phyloP scores from a whole-genome alignment of 2,329 filamentous ascomycete species.

The Kalaharituber pfeilii region DNA sequence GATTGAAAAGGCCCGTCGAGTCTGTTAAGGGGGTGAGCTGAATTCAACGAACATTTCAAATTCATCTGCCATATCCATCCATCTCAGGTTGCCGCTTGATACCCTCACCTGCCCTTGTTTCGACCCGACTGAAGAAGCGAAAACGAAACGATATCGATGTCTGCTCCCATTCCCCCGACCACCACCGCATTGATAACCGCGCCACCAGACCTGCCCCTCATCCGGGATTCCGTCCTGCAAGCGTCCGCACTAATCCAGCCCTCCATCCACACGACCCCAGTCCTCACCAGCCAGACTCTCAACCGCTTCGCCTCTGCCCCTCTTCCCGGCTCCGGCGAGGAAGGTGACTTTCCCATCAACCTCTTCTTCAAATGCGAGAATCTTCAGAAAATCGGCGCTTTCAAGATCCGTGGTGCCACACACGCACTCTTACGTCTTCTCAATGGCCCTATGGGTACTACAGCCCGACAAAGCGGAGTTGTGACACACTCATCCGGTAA shows the following conservation, averaged over 20 bases:
- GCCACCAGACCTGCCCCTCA: conserved; percentile 40
- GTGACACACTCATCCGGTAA: conserved; percentile 88
- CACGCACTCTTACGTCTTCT: conserved; percentile 54
- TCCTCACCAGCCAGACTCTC: conserved; percentile 63
- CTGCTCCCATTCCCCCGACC: no score
- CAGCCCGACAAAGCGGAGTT: conserved; percentile 49
- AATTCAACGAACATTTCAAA: no score
- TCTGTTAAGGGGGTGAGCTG: no score
- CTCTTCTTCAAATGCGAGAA: conserved; percentile 97
- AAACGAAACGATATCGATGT: no score
- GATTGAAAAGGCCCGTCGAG: no score
- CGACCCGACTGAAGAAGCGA: no score
- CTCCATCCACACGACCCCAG: conserved; percentile 67
- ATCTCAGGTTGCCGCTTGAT: no score
- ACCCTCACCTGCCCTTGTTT: no score
- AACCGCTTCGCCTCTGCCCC: conserved; percentile 56
- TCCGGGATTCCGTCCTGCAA: conserved; percentile 49
- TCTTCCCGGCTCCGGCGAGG: conserved; percentile 38
- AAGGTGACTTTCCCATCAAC: conserved; percentile 42
- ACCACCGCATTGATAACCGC: no score
- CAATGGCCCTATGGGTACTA: conserved; percentile 24
- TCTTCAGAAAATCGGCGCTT: conserved; percentile 73
- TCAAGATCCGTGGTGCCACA: conserved; percentile 83
- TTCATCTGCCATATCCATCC: no score
- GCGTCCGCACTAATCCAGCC: conserved; percentile 57